Evolutionary conservation across 2,329 filamentous ascomycete species (phyloP), one percentile per base, ranked within the genome.

Genomic region (Capronia americana): DNA sequence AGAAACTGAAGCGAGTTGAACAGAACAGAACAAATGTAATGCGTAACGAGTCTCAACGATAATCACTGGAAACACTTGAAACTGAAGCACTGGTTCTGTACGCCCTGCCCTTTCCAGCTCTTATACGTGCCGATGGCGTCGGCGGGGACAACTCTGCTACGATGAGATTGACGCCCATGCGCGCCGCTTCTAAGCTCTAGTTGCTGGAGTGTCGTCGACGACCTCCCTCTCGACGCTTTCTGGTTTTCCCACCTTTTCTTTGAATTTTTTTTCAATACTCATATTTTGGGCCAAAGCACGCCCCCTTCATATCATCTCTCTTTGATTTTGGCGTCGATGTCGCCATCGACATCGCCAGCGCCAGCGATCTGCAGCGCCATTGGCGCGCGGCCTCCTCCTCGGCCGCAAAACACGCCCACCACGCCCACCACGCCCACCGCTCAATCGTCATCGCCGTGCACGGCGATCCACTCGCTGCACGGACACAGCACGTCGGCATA

Each of bases 401-500:
- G n/a, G n/a, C n/a, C n/a, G n/a, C n/a, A n/a, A n/a, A n/a, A n/a
- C n/a, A n/a, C n/a, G n/a, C n/a, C 41, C 41, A 46, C 41, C 41
- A 4, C 12, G 11, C 41, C 32, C 32, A 34, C 32, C 32, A 34
- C 32, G 32, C 32, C 32, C 12, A 14, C 38, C 14, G 14, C 5
- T 44, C 17, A 44, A n/a, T 44, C 38, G 17, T 53, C 38, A 12
- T 67, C 64, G 28, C 59, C 57, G 41, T 63, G 41, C 61, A 72
- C 46, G 38, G 54, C 57, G 12, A 70, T 48, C 48, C 60, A 61
- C 50, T 67, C 50, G 59, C 20, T 64, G 66, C 71, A 73, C n/a
- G 70, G 70, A 32, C 71, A 73, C 28, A 68, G 24, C 57, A 73
- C 50, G 34, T 73, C 71, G 28, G 53, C 68, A 32, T 66, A 73